Evolutionary conservation across 768 basidiomycete species (phyloP), one percentile per base, ranked within the genome.

Genomic region (Boletus rex-veris): DNA sequence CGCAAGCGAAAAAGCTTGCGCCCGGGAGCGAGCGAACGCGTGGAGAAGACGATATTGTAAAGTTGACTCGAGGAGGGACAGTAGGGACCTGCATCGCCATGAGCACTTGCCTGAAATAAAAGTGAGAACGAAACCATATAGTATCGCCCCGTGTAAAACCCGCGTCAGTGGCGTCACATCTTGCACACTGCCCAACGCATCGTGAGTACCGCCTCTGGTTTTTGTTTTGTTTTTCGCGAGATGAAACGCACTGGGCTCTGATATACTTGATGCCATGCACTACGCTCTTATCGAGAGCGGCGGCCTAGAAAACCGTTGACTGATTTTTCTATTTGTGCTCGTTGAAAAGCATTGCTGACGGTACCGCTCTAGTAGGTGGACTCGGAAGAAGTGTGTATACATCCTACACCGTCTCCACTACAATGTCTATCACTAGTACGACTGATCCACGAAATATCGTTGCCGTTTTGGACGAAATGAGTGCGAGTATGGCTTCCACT

Each of bases 191-290:
- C 14, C 33, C 33, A 11, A 35, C 37, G 16, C 7, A 3, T 14
- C 7, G 41, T 48, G 7, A 55, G 60, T 59, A 38, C 33, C 33
- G 12, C 7, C 16, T 8, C 5, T 18, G n/a, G 4, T 40, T 19
- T 0, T 38, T 15, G 1, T 40, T 19, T 19, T 16, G 2, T 16
- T 36, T 15, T 26, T 35, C 21, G 28, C 41, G 57, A 42, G 80
- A 82, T 75, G 80, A 81, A 79, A 73, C 73, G 81, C 80, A 81
- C 80, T 82, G 81, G 80, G 80, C 81, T 82, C 80, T 81, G 80
- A 81, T 30, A 38, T 50, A 3, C 30, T 57, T 69, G 80, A 77
- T 78, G 81, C 68, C 47, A 76, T 72, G 81, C 81, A 80, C 63
- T 75, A 80, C 77, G 75, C 74, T 76, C 72, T 57, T 59, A 18